Base-by-base conservation (phyloP, 2,329 filamentous ascomycete species). In the Apiospora hydei region DNA sequence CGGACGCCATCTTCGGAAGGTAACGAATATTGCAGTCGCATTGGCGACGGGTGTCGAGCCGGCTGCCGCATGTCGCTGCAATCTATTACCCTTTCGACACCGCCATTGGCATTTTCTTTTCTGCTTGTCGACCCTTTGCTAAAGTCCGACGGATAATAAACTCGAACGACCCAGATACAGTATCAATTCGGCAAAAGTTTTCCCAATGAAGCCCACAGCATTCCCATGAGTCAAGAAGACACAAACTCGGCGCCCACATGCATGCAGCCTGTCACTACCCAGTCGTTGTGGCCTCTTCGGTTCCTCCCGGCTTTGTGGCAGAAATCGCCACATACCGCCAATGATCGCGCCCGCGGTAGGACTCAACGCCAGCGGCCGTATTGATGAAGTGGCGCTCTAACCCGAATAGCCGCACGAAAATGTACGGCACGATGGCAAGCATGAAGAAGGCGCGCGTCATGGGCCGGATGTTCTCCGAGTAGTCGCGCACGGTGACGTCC, bases 311-410 rank as follows among this genome's bases (percentile, higher is more conserved):
- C 70, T 84, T 84, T 38, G 74, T 82, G 13, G 80, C 82, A 18
- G 78, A 78, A 13, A 84, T 78, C 10, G 78, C 78, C 26, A 84
- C 75, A 71, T 83, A 82, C 3, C 76, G 75, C 80, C 82, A 83
- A 61, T 80, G 77, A 2, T 76, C 72, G 38, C 77, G 77, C 0
- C 80, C 80, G 6, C 79, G 75, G 73, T 84, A 83, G 0, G 76
- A 75, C 70, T 81, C 74, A 30, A 82, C 81, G 8, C 83, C 85
- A 3, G 85, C 84, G n/a, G 86, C 80, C 0, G 83, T 85, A 74
- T 88, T 88, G 70, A 86, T 82, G 68, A 88, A 88, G 51, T 79
- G 81, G 7, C 78, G 74, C 73, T 89, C 82, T 10, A 88, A 78
- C 0, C 80, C 77, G 5, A 88, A 74, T 1, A 87, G 75, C 26